A percentile compares a stretch with the other conserved stretches of the same genome.
phyloP scores from a whole-genome alignment of 2,329 filamentous ascomycete genomes.

The Pseudogymnoascus sp. region DNA sequence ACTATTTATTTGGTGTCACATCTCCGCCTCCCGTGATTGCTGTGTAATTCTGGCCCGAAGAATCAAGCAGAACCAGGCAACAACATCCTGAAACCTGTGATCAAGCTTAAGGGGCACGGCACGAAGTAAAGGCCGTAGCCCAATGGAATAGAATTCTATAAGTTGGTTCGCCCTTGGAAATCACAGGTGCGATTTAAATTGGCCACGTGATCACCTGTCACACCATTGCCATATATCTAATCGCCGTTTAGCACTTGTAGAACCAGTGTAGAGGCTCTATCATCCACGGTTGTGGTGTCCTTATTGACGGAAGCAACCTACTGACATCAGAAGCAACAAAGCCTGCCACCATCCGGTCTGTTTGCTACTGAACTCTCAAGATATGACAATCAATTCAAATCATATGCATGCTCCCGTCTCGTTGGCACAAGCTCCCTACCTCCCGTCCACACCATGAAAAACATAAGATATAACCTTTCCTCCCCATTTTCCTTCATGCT shows the following conservation, averaged over 20 bases:
- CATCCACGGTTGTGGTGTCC: too few relatives aligned
- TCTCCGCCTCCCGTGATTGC: neutral
- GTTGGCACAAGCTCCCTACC: neutral
- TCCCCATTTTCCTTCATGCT: neutral
- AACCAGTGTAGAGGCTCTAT: neutral
- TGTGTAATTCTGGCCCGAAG: neutral
- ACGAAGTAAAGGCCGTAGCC: neutral
- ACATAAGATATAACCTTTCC: conserved; percentile 12
- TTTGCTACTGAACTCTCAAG: neutral
- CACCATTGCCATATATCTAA: neutral
- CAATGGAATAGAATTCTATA: neutral
- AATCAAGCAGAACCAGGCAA: neutral
- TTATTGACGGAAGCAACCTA: neutral
- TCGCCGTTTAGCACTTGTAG: neutral
- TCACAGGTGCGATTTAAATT: neutral
- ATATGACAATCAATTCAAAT: neutral
- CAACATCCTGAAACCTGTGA: neutral
- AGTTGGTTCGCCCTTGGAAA: neutral
- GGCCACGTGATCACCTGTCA: neutral
- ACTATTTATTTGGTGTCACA: neutral
- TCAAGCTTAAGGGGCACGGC: neutral
- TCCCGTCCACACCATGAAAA: neutral
- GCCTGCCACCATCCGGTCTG: neutral
- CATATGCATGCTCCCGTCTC: neutral
- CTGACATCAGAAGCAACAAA: neutral